A percentile compares a stretch with the other conserved stretches of the same genome.
Evolutionary conservation across 1,284 basidiomycete species (phyloP).

Genomic region (Ceratorhiza oryzae-sativae): DNA sequence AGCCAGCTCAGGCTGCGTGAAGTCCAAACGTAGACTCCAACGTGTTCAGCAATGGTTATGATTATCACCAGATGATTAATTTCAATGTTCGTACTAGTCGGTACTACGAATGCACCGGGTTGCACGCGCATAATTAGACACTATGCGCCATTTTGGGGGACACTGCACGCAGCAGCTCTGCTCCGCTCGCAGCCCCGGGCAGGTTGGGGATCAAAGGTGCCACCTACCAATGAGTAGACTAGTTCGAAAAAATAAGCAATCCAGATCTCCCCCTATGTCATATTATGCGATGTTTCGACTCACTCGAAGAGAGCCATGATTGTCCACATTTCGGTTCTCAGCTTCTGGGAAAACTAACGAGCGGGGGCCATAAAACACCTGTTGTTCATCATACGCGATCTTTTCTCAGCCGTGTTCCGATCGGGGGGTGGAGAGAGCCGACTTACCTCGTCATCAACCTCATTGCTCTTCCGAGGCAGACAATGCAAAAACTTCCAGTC

Average conservation of each 20-base stretch:
- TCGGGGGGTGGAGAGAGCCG: background rate
- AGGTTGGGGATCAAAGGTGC: slow-evolving; percentile 26
- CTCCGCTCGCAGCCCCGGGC: slow-evolving; percentile 14
- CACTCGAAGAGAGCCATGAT: slow-evolving; percentile 89
- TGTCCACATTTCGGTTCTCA: slow-evolving; percentile 93
- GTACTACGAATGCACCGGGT: background rate
- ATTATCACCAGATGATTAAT: slow-evolving; percentile 28
- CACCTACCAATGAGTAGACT: slow-evolving; percentile 34
- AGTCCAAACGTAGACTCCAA: slow-evolving; percentile 1
- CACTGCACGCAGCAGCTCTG: background rate
- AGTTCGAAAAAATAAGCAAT: slow-evolving; percentile 15
- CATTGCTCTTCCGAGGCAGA: slow-evolving; percentile 89
- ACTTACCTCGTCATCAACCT: slow-evolving; percentile 91
- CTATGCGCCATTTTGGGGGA: slow-evolving; percentile 21
- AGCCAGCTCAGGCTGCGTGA: slow-evolving; percentile 8
- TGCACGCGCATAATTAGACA: slow-evolving; percentile 14
- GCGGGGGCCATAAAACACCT: slow-evolving; percentile 80
- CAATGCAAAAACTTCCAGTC: slow-evolving; percentile 98
- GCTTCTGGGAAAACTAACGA: slow-evolving; percentile 78
- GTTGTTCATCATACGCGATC: slow-evolving; percentile 16
- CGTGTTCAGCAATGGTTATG: slow-evolving; percentile 11
- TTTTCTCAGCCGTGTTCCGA: slow-evolving; percentile 6
- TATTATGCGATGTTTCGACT: slow-evolving; percentile 50
- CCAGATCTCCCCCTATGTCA: slow-evolving; percentile 8
- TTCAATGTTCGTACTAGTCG: slow-evolving; percentile 2